Conservation (phyloP, 2,329 filamentous ascomycete species). For the Aspergillus sergii region DNA sequence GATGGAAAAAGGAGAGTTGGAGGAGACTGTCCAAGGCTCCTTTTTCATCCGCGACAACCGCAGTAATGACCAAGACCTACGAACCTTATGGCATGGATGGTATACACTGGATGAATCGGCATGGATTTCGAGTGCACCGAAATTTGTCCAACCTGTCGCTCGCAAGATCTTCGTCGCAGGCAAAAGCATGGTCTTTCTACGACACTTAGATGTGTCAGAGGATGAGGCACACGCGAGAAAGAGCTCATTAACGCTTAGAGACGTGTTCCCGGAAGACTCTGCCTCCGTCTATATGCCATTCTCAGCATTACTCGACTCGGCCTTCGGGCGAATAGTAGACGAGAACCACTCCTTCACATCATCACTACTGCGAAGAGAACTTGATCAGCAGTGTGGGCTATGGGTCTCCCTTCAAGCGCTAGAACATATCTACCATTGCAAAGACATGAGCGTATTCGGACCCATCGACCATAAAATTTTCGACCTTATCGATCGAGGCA, state of each 20-base stretch:
- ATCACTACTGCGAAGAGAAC: slow-evolving; percentile 62
- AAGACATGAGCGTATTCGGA: slow-evolving; percentile 69
- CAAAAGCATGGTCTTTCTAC: slow-evolving; percentile 85
- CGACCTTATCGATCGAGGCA: slow-evolving; percentile 66
- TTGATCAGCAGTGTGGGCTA: slow-evolving; percentile 72
- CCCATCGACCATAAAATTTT: slow-evolving; percentile 72
- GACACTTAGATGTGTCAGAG: slow-evolving; percentile 61
- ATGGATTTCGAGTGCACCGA: slow-evolving; percentile 68
- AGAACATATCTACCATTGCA: slow-evolving; percentile 73
- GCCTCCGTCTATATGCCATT: slow-evolving; percentile 40
- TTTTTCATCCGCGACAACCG: slow-evolving; percentile 73
- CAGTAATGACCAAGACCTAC: slow-evolving; percentile 58
- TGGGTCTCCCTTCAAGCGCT: slow-evolving; percentile 67
- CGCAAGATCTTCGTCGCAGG: slow-evolving; percentile 80
- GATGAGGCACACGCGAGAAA: slow-evolving; percentile 37
- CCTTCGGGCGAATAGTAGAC: slow-evolving; percentile 76
- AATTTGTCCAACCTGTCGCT: slow-evolving; percentile 71
- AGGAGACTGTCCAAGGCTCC: slow-evolving; percentile 60
- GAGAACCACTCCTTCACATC: slow-evolving; percentile 73
- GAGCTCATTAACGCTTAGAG: slow-evolving; percentile 32
- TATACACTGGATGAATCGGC: slow-evolving; percentile 65
- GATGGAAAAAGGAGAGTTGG: slow-evolving; percentile 79
- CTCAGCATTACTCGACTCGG: slow-evolving; percentile 69
- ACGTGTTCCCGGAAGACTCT: slow-evolving; percentile 43
- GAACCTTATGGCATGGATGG: slow-evolving; percentile 74